These are phyloP conservation scores for Prinsepia uniflora DNA, from an alignment of 306 rosid species.

Conservation along the genomic window DNA sequence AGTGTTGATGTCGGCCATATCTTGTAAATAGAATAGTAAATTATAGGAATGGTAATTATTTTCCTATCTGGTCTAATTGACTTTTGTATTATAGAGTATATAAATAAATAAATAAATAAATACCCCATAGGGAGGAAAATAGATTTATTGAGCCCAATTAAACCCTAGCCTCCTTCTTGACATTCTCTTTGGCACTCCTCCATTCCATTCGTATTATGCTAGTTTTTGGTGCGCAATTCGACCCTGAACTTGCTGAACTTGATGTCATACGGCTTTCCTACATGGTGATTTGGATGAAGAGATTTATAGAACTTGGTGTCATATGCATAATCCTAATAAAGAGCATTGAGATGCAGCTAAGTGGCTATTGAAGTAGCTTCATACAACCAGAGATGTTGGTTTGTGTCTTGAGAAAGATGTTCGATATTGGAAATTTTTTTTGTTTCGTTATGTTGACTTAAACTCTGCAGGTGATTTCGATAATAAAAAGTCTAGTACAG, in stretches of 20 bases:
- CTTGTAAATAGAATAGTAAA: no score
- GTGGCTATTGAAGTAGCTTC: background rate
- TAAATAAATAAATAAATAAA: no score
- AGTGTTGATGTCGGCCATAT: no score
- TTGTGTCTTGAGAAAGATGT: background rate
- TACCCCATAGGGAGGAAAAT: no score
- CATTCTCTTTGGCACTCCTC: no score
- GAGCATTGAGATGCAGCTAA: no score
- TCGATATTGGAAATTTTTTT: background rate
- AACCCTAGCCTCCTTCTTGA: no score
- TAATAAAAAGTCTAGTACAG: background rate
- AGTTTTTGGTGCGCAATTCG: background rate
- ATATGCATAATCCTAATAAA: background rate
- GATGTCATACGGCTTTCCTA: background rate
- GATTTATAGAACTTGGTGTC: background rate
- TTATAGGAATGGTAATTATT: no score
- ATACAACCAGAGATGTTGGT: background rate
- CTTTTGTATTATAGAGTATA: no score
- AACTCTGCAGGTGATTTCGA: background rate
- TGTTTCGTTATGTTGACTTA: background rate
- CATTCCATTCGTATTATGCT: background rate
- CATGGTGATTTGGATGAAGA: background rate
- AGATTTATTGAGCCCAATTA: no score
- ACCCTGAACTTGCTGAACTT: background rate
- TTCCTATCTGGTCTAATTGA: no score